Evolutionary conservation across 2,329 filamentous ascomycete species (phyloP), one percentile per base, ranked within the genome.

Genomic region (Dothideomycetidae sp.): DNA sequence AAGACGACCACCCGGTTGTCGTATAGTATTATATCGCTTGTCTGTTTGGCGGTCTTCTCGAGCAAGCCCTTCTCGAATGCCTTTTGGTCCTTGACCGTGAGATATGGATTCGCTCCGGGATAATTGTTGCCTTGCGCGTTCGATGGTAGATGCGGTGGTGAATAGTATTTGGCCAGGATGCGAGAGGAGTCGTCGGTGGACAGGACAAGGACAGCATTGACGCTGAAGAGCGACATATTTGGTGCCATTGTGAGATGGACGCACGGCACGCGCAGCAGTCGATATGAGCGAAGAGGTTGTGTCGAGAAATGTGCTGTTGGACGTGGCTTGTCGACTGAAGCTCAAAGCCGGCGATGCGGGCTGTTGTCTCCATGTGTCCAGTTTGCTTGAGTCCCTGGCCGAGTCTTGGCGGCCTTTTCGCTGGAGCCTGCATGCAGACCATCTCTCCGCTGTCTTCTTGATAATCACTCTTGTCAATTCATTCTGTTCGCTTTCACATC

Each of bases 1-100:
- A 94, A 98, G 36, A 96, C 78, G 39, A 96, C 84, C 44, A 98
- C 80, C 52, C 84, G 76, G 64, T 92, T 92, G 63, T 98, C 90
- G 64, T 94, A 96, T 39, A 98, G 75, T 50, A 98, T 92, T 52
- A 98, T 90, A 64, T 96, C 90, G 50, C 81, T 84, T 10, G 75
- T 86, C 64, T 92, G 84, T 69, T 96, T 98, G 48, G 81, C 79
- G 11, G 90, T 96, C 71, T 98, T 96, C 53, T 93, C 79, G 42
- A 94, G 66, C 28, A 98, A 72, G 4, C 86, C 90, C 66, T 94
- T 94, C 62, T 98, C 90, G 54, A 98, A 98, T 2, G 81, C 73
- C 61, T 92, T 93, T 64, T 98, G 90, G 50, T 92, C 77, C 67
- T 94, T 94, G 39, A 90, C 63, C 41, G 83, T 84, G 42, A 82